A percentile compares a stretch with the other conserved stretches of the same genome.
phyloP scores from a whole-genome alignment of 352 stramenopile species.

The Thalassiosira exigua region DNA sequence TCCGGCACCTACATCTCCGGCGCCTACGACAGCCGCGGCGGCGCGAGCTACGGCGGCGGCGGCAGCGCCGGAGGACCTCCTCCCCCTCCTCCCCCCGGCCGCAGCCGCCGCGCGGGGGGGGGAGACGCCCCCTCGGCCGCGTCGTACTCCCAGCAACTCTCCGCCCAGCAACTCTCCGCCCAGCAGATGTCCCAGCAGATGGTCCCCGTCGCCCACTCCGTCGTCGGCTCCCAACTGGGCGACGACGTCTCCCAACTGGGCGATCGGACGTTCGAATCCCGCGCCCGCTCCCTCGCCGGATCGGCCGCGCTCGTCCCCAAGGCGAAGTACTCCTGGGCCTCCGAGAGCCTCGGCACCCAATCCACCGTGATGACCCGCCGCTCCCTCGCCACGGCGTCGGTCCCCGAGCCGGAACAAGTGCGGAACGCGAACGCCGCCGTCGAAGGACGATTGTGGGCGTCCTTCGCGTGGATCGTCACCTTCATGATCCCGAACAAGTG shows the following conservation, averaged over 20 bases:
- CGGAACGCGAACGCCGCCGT: not conserved
- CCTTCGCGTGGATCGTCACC: conserved; percentile 61
- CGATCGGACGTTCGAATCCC: conserved; percentile 27
- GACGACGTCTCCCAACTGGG: conserved; percentile 30
- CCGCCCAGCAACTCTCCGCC: not conserved
- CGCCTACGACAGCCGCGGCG: conserved; percentile 16
- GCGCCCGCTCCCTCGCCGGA: conserved; percentile 42
- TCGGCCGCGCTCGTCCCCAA: conserved; percentile 46
- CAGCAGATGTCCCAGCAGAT: conserved; percentile 16
- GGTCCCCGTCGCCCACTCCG: conserved; percentile 3
- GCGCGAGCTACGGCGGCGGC: not conserved
- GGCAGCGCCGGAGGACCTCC: not conserved
- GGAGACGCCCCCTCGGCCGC: too few species aligned
- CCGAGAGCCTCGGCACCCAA: conserved; percentile 43
- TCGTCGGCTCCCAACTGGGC: not conserved
- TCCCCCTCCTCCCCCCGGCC: conserved; percentile 1
- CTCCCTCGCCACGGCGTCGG: conserved; percentile 31
- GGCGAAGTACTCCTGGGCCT: conserved; percentile 60
- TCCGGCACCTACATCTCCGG: conserved; percentile 19
- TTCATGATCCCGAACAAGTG: conserved; percentile 68
- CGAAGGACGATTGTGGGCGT: conserved; percentile 59
- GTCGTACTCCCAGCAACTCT: too few species aligned
- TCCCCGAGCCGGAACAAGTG: conserved; percentile 35
- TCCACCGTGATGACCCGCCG: conserved; percentile 55
- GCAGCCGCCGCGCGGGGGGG: too few species aligned